Base-by-base conservation (phyloP, 768 basidiomycete species). In the Pleurotus ostreatus region DNA sequence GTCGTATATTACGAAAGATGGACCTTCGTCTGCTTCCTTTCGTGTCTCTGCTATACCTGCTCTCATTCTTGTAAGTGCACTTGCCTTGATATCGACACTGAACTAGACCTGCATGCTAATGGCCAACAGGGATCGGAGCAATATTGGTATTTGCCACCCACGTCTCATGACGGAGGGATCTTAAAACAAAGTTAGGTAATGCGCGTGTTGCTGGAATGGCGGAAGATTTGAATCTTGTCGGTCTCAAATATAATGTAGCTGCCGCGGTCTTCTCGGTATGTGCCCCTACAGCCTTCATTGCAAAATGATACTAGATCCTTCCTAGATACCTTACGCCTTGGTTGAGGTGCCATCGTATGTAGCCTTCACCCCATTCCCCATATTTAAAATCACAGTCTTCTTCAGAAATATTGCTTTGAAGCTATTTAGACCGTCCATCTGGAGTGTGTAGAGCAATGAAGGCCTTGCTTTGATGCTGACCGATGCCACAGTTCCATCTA, bases 11-110 rank as follows among this genome's bases (percentile, higher is more conserved):
- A 2, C 58, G 65, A 16, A 65, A 63, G 49, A 57, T 65, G 26
- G 65, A 67, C 48, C 46, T 57, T 5, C 55, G 63, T 45, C 26
- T 76, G 26, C 65, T 75, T 20, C 75, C 75, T 47, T 69, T 70
- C 58, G 63, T 75, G 18, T 65, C 70, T 2, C 49, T 75, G 15
- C 66, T 76, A 46, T 71, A 71, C 57, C 62, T 74, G 26, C 63
- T 73, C 25, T 70, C 70, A 52, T 75, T 74, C 64, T 62, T 75
- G 65, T 66, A 48, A 37, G 55, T 62, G 4, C 1, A 4, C 2
- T 16, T 22, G 20, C 41, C 12, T 15, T 22, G 23, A 23, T 3
- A 30, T 8, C 11, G 30, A 9, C 7, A 8, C 30, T 34, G 30
- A 34, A 11, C 11, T 34, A 34, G 2, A 11, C 3, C 11, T 34